Evolutionary conservation across 2,329 filamentous ascomycete genomes (phyloP), one percentile per base, ranked within the genome.

Genomic region (Xylariaceae sp.): DNA sequence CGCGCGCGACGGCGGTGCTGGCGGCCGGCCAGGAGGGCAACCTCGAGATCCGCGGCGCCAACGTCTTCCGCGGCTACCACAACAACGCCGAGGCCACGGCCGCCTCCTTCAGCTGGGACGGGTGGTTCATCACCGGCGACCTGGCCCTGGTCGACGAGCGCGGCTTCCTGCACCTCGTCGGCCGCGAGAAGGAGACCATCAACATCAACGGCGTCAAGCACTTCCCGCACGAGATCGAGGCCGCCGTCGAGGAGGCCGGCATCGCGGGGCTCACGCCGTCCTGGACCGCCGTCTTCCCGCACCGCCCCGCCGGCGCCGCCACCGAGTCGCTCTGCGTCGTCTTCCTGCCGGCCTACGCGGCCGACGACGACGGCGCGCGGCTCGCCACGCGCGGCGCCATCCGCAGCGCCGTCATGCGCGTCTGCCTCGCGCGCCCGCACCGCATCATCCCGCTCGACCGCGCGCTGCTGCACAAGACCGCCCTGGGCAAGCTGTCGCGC

Each of bases 211-310:
- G 25, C 14, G 25, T 28, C 25, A 28, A 28, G 25, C 14, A 28
- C 25, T 9, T 7, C 25, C 14, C 8, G 7, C 8, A 7, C 14
- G 8, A 28, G 8, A 15, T 51, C 33, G 42, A 46, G n/a, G 33
- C 25, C 10, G 10, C 17, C 24, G 12, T 28, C 8, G 14, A 24
- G 24, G 7, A 28, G 14, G 25, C 25, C 14, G 25, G 8, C 9
- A 13, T 7, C 14, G 25, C 25, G 7, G 8, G 25, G 7, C 8
- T 28, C 9, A 7, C 8, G 8, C 25, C n/a, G n/a, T n/a, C n/a
- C n/a, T n/a, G 25, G 14, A 10, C 14, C 9, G 14, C 14, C 25
- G 8, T 13, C 9, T 28, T 28, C 14, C 25, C 25, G 7, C 14
- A 7, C 8, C 25, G 25, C 10, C 8, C 25, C 7, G 8, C 25